A percentile compares a stretch with the other conserved stretches of the same genome.
Conservation (phyloP, 164 flowering plant genomes). For the Vitis rupestris region DNA sequence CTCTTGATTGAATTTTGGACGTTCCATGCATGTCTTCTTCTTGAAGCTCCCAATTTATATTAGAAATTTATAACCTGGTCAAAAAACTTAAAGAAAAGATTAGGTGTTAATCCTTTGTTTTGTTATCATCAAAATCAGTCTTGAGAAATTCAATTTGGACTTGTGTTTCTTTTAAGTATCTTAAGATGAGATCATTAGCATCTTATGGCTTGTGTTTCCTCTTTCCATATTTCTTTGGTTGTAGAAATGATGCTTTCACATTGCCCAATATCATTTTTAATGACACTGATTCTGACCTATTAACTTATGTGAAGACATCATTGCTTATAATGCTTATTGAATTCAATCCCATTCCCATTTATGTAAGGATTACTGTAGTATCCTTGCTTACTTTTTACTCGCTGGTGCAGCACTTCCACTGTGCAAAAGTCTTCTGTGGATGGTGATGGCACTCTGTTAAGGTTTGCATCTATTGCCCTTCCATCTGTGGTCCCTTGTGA, state of each 20-base stretch:
- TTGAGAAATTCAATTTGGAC: neutral
- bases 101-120: no score
- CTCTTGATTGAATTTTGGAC: no score
- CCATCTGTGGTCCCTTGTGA: neutral
- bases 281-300: neutral
- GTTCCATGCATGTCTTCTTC: no score
- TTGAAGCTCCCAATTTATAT: no score
- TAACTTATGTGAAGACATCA: neutral
- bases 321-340: neutral
- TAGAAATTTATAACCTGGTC: no score
- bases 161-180: no score
- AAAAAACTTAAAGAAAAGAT: no score
- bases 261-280: neutral
- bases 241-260: neutral
- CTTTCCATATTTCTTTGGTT: no score
- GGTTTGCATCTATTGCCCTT: conserved; percentile 29
- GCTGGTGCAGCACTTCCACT: conserved; percentile 29
- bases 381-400: conserved; percentile 17
- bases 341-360: no score
- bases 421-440: conserved; percentile 14
- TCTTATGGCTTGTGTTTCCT: no score
- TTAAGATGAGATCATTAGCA: neutral
- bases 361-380: neutral
- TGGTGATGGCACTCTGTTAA: conserved; percentile 21
- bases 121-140: neutral